phyloP scores from a whole-genome alignment of 1,284 basidiomycete genomes.

The Filobasidium uniguttulatum region DNA sequence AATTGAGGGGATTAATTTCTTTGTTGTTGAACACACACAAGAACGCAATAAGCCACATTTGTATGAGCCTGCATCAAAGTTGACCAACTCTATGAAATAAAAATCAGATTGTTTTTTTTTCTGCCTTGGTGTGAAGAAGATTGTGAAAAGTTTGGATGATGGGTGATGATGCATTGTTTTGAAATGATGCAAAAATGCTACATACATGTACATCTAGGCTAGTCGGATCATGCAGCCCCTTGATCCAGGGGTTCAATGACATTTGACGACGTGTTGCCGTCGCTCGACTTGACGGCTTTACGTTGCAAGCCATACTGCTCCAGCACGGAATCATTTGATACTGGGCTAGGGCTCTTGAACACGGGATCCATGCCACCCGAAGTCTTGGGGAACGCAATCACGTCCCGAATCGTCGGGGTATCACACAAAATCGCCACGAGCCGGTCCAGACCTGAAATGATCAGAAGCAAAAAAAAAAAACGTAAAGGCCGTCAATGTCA shows the following conservation, averaged over 20 bases:
- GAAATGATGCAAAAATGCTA: background rate
- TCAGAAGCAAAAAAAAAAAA: background rate
- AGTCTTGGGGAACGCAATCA: conserved; percentile 92
- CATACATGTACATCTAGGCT: background rate
- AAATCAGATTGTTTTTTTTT: no score
- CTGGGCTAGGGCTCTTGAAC: conserved; percentile 68
- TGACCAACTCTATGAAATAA: no score
- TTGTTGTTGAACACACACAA: no score
- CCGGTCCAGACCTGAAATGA: conserved; percentile 62
- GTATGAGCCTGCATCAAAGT: no score
- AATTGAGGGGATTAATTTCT: no score
- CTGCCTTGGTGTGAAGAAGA: no score
- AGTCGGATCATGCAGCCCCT: no score
- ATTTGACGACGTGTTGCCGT: no score
- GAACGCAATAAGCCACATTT: no score
- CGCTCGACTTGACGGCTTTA: no score
- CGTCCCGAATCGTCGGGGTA: conserved; percentile 73
- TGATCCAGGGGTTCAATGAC: no score
- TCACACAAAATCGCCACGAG: conserved; percentile 79
- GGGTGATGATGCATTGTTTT: no score
- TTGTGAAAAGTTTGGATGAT: background rate
- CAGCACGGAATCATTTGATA: conserved; percentile 44
- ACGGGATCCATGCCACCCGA: conserved; percentile 64
- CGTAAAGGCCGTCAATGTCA: conserved; percentile 13
- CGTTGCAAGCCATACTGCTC: conserved; percentile 30